A percentile compares a stretch with the other conserved stretches of the same genome.
Evolutionary conservation across 2,329 filamentous ascomycete genomes (phyloP).

Genomic region (Cadophora malorum): DNA sequence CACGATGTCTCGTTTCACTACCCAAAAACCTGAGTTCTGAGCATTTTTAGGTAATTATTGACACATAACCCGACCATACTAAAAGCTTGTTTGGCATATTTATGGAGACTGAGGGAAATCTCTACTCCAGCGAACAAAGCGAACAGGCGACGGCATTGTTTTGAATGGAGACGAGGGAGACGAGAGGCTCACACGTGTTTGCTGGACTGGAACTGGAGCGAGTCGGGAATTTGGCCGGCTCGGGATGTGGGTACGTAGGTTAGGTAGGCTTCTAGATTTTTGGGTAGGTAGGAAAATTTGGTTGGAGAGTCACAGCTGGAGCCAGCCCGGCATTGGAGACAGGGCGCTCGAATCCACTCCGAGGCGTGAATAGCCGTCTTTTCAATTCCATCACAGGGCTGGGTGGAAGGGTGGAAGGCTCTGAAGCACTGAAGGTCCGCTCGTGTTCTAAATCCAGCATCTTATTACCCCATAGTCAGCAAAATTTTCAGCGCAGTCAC

Average conservation of each 20-base stretch:
- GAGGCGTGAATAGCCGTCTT: conserved; percentile 17
- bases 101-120: background rate
- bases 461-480: conserved; percentile 13
- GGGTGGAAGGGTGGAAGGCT: too few species aligned
- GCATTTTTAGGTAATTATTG: conserved; percentile 10
- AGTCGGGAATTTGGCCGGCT: background rate
- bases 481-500: conserved; percentile 4
- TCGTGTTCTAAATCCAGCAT: conserved; percentile 13
- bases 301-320: too few species aligned
- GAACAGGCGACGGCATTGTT: background rate
- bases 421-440: too few species aligned
- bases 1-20: conserved; percentile 11
- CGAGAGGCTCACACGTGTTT: background rate
- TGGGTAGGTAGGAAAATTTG: background rate
- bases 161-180: background rate
- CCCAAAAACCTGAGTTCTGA: background rate
- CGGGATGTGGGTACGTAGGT: background rate
- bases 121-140: background rate
- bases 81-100: conserved; percentile 8
- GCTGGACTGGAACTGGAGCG: too few species aligned
- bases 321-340: too few species aligned
- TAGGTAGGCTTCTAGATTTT: background rate
- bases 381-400: background rate
- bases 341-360: background rate
- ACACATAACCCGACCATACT: background rate